phyloP scores from a whole-genome alignment of 768 basidiomycete genomes.

The Podaxis carcinomalis region DNA sequence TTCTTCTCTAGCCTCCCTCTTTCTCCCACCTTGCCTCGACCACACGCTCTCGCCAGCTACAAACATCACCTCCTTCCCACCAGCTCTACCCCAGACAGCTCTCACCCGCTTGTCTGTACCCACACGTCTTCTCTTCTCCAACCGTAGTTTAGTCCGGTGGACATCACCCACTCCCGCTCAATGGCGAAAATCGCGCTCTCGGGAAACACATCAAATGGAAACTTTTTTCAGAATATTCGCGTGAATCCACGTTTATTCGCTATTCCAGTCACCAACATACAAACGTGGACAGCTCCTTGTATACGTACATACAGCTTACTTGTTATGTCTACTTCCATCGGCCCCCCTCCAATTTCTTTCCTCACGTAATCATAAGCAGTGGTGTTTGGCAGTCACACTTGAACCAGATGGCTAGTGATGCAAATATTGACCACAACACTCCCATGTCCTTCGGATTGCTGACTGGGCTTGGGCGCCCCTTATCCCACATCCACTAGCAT shows the following conservation, averaged over 20 bases:
- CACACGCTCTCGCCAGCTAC: neutral
- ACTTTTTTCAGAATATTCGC: neutral
- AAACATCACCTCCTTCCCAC: neutral
- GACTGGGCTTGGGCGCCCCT: too few species aligned
- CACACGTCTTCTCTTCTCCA: neutral
- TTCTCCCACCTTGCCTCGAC: neutral
- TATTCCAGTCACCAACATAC: neutral
- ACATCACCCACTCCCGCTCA: neutral
- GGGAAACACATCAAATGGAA: neutral
- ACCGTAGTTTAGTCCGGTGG: neutral
- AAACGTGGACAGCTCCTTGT: too few species aligned
- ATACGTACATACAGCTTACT: neutral
- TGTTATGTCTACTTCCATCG: neutral
- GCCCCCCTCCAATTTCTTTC: neutral
- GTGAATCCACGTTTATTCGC: neutral
- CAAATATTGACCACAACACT: neutral
- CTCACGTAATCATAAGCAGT: too few species aligned
- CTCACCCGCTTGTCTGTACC: neutral
- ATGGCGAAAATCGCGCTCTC: constrained; percentile 12
- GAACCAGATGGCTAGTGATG: too few species aligned
- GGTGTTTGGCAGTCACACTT: too few species aligned
- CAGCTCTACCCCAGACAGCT: neutral
- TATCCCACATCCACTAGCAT: too few species aligned
- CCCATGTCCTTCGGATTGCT: neutral
- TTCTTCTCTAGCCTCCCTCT: neutral